Evolutionary conservation across 106 monocot species (phyloP), one percentile per base, ranked within the genome.

Genomic region (Iris macrosiphon): DNA sequence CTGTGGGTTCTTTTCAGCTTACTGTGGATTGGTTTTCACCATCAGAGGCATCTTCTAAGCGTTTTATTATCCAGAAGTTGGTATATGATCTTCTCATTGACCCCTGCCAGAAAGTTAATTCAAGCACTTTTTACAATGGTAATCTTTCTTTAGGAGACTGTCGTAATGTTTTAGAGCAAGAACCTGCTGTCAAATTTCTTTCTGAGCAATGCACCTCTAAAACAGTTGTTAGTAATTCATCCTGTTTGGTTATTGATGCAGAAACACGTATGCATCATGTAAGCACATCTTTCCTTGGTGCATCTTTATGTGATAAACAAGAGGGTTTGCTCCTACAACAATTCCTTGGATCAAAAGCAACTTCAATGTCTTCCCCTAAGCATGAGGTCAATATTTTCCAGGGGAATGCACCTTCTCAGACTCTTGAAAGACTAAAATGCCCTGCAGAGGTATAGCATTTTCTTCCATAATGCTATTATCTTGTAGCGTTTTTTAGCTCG

Each of bases 21-120:
- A 77, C 32, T 44, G 39, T 14, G 2, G 71, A 87, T 50, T 92
- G 92, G 92, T 92, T 92, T 60, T 51, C 65, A 37, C 92, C 92
- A 58, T 72, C 79, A 22, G 92, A 87, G 51, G 92, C 87, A 57
- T 92, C 87, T 59, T 63, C 57, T 22, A 92, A 92, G 46, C 79
- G 92, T 9, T 64, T 69, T 57, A 13, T 76, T 11, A 83, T 92
- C 40, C 65, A 73, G 24, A 87, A 79, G 46, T 38, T 92, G 29
- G 66, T 92, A 25, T 74, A 73, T 35, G 66, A 92, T 12, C 73
- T 87, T 59, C 45, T 79, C 14, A 55, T 59, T 7, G 61, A 75
- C 31, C 10, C 55, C 7, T 55, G 55, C 58, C 75, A 75, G 29
- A 40, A 58, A 52, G 17, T 34, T 38, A 6, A 29, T 25, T 39